Conservation (phyloP, 768 basidiomycete genomes). For the Termitomyces sp. region DNA sequence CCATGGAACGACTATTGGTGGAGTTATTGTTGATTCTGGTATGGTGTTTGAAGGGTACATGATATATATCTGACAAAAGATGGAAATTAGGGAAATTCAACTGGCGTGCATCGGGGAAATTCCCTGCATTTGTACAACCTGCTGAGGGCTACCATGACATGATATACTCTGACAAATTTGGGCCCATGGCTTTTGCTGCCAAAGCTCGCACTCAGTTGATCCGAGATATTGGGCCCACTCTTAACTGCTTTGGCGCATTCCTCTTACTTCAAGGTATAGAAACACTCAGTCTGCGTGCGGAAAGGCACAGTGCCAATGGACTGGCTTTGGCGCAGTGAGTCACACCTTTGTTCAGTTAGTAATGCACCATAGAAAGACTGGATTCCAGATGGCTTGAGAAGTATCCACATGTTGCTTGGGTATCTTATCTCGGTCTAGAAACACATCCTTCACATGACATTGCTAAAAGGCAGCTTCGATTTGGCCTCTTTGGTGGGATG, state of each 20-base stretch:
- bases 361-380: no score
- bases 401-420: conserved; percentile 53
- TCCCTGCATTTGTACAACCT: conserved; percentile 70
- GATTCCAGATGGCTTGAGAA: background rate
- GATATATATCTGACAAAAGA: no score
- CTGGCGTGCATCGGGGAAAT: conserved; percentile 61
- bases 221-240: background rate
- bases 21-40: no score
- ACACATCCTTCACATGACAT: conserved; percentile 53
- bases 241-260: background rate
- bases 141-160: conserved; percentile 75
- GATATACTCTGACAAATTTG: conserved; percentile 61
- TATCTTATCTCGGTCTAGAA: conserved; percentile 68
- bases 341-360: no score
- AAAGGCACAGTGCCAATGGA: conserved; percentile 69
- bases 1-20: no score
- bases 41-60: no score
- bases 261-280: conserved; percentile 37
- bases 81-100: conserved; percentile 54
- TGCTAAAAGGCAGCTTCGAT: conserved; percentile 51
- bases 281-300: conserved; percentile 64
- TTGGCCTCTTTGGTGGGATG: conserved; percentile 60
- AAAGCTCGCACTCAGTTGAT: conserved; percentile 43
- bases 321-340: conserved; percentile 46
- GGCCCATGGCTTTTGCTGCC: conserved; percentile 53